Conservation (phyloP, 805 yeast genomes). For the Alloascoidea africana region DNA sequence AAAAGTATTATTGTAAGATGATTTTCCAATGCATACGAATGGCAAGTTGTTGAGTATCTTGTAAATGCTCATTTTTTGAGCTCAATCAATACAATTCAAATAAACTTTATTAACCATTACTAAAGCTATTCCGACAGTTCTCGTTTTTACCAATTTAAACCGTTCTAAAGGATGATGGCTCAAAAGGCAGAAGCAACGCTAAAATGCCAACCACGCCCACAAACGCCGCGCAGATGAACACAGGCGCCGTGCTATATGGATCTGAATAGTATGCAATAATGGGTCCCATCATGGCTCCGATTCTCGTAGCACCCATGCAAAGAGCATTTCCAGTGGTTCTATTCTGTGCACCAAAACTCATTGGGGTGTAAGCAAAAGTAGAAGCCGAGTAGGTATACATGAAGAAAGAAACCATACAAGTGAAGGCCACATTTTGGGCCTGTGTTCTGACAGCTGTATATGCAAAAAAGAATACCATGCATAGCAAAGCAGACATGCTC, state of each 20-base stretch:
- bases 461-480: slow-evolving; percentile 45
- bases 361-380: slow-evolving; percentile 34
- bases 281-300: slow-evolving; percentile 24
- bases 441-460: slow-evolving; percentile 46
- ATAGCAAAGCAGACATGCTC: slow-evolving; percentile 31
- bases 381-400: slow-evolving; percentile 22
- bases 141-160: no score
- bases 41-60: no score
- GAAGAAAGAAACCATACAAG: slow-evolving; percentile 17
- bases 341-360: slow-evolving; percentile 21
- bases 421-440: slow-evolving; percentile 32
- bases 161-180: no score
- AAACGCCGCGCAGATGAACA: slow-evolving; percentile 30
- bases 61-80: no score
- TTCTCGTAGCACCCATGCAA: slow-evolving; percentile 29
- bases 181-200: slow-evolving; percentile 31
- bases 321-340: slow-evolving; percentile 33
- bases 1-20: no score
- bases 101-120: no score
- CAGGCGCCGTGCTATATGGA: slow-evolving; percentile 30
- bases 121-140: no score
- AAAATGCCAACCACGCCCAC: slow-evolving; percentile 29
- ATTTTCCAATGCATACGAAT: no score
- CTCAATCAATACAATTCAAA: no score
- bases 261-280: slow-evolving; percentile 31